These are phyloP conservation scores for Vaccinium darrowii DNA, from an alignment of 148 eudicot species.

Conservation along the genomic window DNA sequence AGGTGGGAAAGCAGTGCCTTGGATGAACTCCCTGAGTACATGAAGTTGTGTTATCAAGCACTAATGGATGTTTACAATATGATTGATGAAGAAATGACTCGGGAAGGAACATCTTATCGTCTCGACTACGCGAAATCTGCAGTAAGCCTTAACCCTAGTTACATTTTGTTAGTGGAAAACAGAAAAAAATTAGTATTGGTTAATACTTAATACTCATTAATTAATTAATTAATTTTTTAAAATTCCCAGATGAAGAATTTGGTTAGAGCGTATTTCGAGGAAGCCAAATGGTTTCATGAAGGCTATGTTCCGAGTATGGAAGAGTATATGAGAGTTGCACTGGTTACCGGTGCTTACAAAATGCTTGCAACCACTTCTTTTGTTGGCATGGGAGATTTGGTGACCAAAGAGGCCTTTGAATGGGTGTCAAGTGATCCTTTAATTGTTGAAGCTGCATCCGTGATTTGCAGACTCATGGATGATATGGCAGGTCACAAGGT, in stretches of 20 bases:
- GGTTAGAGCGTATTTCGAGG: constrained; percentile 33
- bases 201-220: not conserved
- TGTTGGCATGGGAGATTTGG: constrained; percentile 41
- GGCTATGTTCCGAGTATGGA: constrained; percentile 38
- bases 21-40: constrained; percentile 43
- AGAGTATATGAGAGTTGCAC: constrained; percentile 39
- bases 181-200: not conserved
- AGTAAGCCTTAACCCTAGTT: constrained; percentile 18
- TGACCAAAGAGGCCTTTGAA: constrained; percentile 29
- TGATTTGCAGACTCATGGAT: constrained; percentile 32
- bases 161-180: not conserved
- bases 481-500: constrained; percentile 47
- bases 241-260: constrained; percentile 25
- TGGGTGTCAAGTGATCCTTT: constrained; percentile 41
- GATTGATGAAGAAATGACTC: constrained; percentile 35
- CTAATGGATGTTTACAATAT: constrained; percentile 34
- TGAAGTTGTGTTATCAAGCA: constrained; percentile 30
- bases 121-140: constrained; percentile 29
- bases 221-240: not conserved
- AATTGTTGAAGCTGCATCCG: constrained; percentile 25
- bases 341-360: constrained; percentile 24
- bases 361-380: constrained; percentile 25
- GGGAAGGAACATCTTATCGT: constrained; percentile 28
- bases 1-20: constrained; percentile 40
- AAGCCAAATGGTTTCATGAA: constrained; percentile 38